Evolutionary conservation across 179 eudicot genomes (phyloP).

Genomic region (Gypsophila paniculata): DNA sequence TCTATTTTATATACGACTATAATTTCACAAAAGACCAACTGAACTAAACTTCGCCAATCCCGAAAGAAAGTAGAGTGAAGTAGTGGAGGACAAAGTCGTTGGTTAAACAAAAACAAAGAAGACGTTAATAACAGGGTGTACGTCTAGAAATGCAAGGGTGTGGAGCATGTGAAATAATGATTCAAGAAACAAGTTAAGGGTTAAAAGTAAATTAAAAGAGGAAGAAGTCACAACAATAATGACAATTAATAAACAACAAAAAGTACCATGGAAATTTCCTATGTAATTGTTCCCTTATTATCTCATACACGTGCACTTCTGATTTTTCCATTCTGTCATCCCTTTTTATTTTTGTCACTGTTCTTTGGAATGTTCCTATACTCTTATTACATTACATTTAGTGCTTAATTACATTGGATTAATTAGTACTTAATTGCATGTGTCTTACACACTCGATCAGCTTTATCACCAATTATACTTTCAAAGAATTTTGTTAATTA

Average conservation of each 20-base stretch:
- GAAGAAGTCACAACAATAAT: constrained; percentile 11
- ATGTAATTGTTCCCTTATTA: constrained; percentile 28
- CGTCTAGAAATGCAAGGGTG: neutral
- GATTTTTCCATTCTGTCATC: constrained; percentile 24
- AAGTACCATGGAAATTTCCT: constrained; percentile 18
- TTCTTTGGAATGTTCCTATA: constrained; percentile 29
- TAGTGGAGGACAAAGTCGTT: neutral
- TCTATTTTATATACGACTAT: too few species aligned
- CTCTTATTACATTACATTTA: neutral
- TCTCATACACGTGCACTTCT: constrained; percentile 25
- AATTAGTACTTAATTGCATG: neutral
- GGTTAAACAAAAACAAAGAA: neutral
- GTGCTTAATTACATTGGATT: neutral
- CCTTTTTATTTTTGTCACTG: constrained; percentile 24
- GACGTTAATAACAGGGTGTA: neutral
- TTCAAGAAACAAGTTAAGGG: neutral
- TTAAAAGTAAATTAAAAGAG: too few species aligned
- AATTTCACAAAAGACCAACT: too few species aligned
- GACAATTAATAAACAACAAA: constrained; percentile 24
- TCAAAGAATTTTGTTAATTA: too few species aligned
- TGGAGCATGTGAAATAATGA: neutral
- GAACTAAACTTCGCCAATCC: neutral
- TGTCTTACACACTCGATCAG: neutral
- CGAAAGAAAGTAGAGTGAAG: neutral
- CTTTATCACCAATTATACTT: neutral